A percentile compares a stretch with the other conserved stretches of the same genome.
These are phyloP conservation scores for Fusarium graminum DNA, from an alignment of 2,329 filamentous ascomycete genomes.

Conservation along the genomic window DNA sequence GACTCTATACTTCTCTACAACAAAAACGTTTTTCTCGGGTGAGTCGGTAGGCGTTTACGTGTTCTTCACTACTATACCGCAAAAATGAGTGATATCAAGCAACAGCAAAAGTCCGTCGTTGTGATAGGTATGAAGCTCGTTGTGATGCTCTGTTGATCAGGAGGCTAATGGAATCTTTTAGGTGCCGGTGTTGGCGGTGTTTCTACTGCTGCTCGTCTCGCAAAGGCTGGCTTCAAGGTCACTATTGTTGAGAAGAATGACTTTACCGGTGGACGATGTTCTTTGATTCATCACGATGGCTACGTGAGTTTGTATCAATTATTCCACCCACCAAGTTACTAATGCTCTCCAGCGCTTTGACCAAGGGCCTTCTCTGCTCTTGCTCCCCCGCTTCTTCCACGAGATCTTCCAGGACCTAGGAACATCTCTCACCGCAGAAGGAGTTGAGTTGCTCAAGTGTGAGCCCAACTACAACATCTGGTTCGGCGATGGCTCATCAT, in stretches of 20 bases:
- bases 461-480: constrained; percentile 82
- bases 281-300: constrained; percentile 70
- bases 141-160: not conserved
- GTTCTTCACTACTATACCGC: constrained; percentile 5
- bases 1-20: constrained; percentile 28
- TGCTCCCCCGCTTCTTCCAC: constrained; percentile 78
- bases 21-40: constrained; percentile 19
- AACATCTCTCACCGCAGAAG: constrained; percentile 74
- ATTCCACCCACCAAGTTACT: not conserved
- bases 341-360: constrained; percentile 70
- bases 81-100: constrained; percentile 31
- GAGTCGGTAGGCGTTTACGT: not conserved
- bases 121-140: constrained; percentile 43
- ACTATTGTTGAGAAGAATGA: constrained; percentile 83
- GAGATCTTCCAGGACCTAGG: constrained; percentile 77
- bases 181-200: constrained; percentile 80
- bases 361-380: constrained; percentile 79
- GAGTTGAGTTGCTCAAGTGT: constrained; percentile 77
- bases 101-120: constrained; percentile 48
- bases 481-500: constrained; percentile 75
- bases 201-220: constrained; percentile 77
- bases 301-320: constrained; percentile 47
- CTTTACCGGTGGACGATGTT: constrained; percentile 79
- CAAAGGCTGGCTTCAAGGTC: constrained; percentile 77
- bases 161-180: constrained; percentile 31